phyloP scores from a whole-genome alignment of 495 filamentous ascomycete genomes.

The Evernia prunastri region DNA sequence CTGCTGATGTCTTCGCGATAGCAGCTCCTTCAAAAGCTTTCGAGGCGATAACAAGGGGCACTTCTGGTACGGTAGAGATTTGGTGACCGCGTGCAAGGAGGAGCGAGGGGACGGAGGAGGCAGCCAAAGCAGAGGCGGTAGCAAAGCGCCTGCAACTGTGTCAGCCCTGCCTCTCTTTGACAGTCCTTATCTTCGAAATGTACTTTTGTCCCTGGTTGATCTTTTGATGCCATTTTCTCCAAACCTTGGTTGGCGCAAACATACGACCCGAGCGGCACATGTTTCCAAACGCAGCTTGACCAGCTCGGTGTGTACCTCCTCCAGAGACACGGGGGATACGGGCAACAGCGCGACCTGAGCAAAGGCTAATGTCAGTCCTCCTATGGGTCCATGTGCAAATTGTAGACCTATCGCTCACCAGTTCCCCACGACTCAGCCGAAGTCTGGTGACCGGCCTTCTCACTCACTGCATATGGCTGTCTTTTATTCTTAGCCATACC shows the following conservation, averaged over 20 bases:
- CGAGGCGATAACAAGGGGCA: constrained; percentile 90
- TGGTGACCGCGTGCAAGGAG: constrained; percentile 96
- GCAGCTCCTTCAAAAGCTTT: constrained; percentile 71
- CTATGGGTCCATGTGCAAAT: background rate
- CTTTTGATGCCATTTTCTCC: constrained; percentile 99
- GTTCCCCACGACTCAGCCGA: constrained; percentile 99
- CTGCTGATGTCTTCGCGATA: constrained; percentile 82
- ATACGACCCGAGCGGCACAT: constrained; percentile 99
- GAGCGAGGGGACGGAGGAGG: constrained; percentile 88
- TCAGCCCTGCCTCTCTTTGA: background rate
- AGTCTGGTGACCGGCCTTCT: constrained; percentile 99
- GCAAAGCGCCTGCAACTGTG: constrained; percentile 70
- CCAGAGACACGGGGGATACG: constrained; percentile 99
- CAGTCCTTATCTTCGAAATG: constrained; percentile 26
- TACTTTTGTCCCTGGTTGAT: constrained; percentile 96
- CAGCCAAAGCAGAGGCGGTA: constrained; percentile 92
- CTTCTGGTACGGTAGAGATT: constrained; percentile 84
- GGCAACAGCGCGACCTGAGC: constrained; percentile 90
- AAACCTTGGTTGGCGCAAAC: constrained; percentile 99
- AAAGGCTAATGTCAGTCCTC: constrained; percentile 28
- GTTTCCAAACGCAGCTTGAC: constrained; percentile 99
- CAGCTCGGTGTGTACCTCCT: constrained; percentile 99
- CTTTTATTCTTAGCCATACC: constrained; percentile 99
- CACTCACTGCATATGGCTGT: constrained; percentile 98
- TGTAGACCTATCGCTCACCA: constrained; percentile 55